Evolutionary conservation across 768 basidiomycete species (phyloP).

Genomic region (Lactifluus pinguis): DNA sequence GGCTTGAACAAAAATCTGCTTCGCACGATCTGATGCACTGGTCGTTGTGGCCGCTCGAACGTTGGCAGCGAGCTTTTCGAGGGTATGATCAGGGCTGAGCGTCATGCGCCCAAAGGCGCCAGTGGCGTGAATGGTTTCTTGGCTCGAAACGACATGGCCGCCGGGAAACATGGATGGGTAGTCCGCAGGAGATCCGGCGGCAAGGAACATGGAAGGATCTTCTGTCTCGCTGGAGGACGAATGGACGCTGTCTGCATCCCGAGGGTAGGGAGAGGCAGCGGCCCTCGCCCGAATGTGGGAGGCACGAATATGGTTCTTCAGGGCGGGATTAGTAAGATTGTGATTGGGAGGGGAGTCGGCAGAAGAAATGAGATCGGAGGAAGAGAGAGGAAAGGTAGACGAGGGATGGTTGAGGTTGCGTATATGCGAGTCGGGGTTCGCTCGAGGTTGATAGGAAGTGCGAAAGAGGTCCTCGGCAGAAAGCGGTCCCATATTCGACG

Average conservation of each 20-base stretch:
- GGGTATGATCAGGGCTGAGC: constrained; percentile 62
- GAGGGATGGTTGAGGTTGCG: constrained; percentile 34
- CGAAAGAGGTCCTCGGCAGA: constrained; percentile 65
- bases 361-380: constrained; percentile 34
- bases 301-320: constrained; percentile 69
- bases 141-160: constrained; percentile 33
- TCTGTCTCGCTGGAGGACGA: constrained; percentile 87
- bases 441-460: constrained; percentile 46
- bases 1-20: constrained; percentile 88
- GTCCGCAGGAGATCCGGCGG: constrained; percentile 44
- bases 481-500: constrained; percentile 37
- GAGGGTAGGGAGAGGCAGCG: constrained; percentile 77
- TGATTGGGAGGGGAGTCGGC: constrained; percentile 66
- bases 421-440: constrained; percentile 36
- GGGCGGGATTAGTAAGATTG: constrained; percentile 63
- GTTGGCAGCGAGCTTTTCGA: constrained; percentile 82
- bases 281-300: constrained; percentile 73
- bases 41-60: constrained; percentile 85
- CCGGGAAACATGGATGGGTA: constrained; percentile 59
- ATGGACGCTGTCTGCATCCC: constrained; percentile 78
- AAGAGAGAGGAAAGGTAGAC: constrained; percentile 34
- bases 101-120: constrained; percentile 73
- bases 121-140: constrained; percentile 49
- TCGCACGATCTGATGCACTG: constrained; percentile 83
- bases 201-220: constrained; percentile 71